Conservation (phyloP, 371 early-diverging fungal genomes). For the Mortierella sp. region DNA sequence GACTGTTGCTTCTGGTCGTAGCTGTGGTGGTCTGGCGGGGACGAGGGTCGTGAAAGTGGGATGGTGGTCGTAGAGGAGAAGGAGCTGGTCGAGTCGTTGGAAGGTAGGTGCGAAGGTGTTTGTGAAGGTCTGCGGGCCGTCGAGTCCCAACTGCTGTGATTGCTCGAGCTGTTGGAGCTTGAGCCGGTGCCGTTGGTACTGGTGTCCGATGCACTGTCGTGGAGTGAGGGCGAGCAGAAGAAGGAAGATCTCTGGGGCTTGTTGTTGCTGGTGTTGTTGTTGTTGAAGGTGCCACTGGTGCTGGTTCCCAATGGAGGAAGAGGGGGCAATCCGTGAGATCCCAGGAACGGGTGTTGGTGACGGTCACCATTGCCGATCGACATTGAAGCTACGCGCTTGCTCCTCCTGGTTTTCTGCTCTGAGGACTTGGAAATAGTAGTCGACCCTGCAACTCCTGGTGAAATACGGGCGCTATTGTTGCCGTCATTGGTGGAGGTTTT, state of each 20-base stretch:
- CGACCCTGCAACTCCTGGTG: background rate
- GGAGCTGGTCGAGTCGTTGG: constrained; percentile 9
- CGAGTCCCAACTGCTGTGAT: background rate
- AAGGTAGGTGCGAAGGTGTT: background rate
- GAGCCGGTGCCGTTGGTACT: background rate
- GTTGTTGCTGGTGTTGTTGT: background rate
- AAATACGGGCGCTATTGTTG: background rate
- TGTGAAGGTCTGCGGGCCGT: background rate
- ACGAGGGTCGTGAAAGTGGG: constrained; percentile 20
- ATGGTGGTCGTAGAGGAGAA: constrained; percentile 20
- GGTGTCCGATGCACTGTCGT: background rate
- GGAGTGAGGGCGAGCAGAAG: constrained; percentile 24
- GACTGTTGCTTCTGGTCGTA: background rate
- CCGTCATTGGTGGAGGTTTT: background rate
- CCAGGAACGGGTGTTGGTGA: background rate
- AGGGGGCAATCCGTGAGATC: constrained; percentile 21
- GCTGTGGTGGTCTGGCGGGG: constrained; percentile 13
- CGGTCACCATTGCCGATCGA: constrained; percentile 10
- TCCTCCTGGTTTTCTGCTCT: background rate
- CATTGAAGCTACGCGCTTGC: constrained; percentile 31
- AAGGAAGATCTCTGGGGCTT: constrained; percentile 19
- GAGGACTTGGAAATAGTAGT: background rate
- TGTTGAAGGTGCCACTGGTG: constrained; percentile 3
- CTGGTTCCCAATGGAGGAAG: constrained; percentile 12
- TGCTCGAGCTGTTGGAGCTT: background rate